Evolutionary conservation across 2,329 filamentous ascomycete genomes (phyloP), one percentile per base, ranked within the genome.

Genomic region (Tolypocladium tundrense): DNA sequence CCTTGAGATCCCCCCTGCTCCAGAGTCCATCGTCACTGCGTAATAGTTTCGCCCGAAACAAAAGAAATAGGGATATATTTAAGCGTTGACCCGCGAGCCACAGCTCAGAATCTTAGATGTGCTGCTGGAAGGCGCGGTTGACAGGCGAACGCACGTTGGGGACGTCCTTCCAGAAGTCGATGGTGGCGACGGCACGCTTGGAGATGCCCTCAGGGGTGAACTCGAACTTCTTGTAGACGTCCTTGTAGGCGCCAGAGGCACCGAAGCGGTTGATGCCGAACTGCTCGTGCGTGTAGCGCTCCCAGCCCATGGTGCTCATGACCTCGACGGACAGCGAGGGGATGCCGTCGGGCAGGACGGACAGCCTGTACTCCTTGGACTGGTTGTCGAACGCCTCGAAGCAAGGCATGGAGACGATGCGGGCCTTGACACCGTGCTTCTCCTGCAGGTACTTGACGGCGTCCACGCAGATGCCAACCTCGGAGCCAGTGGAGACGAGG

Each of bases 161-260:
- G 39, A 87, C 85, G 65, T 88, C 89, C 88, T 97, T 97, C 88
- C 91, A 99, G 86, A 97, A 99, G 73, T 97, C 86, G 70, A 97
- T 80, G 63, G 94, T 99, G 67, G 88, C 88, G 63, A 91, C 76
- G 61, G 93, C 94, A 69, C 94, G 91, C 88, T 97, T 97, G 79
- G 90, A 82, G 73, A 99, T 89, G 65, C 94, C 94, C 78, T 96
- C 93, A 57, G 94, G 90, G 54, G 93, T 99, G 82, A 99, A 97
- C 78, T 97, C 94, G 79, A 99, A 99, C 85, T 97, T 97, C 89
- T 90, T 88, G 85, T 99, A 99, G 61, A 99, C 91, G 70, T 97
- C 88, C 87, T 93, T 93, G 83, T 97, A 97, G 66, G 93, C 88
- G 70, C 93, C 94, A 58, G 90, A 96, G 66, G 93, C 93, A 86